Evolutionary conservation across 169 alveolate species (phyloP), one percentile per base, ranked within the genome.

Genomic region (Babesia bovis): DNA sequence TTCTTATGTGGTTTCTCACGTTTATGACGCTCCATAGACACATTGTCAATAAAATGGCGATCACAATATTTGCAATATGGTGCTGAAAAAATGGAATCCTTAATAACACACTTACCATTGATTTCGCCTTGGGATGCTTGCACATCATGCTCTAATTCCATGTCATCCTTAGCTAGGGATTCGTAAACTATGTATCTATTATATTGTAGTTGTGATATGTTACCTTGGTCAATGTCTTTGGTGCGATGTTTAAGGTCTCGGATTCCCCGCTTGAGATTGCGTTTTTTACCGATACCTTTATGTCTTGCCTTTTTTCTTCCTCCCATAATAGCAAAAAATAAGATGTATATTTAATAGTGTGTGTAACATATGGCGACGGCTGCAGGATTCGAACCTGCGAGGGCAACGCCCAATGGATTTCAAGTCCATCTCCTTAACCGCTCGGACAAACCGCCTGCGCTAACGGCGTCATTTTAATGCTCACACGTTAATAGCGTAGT

Each of bases 311-410:
- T 68, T 26, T 78, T 58, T 19, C 87, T 15, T 45, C 61, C 68
- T 12, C 77, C 55, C 87, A 79, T 79, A n/a, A n/a, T n/a, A n/a
- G n/a, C n/a, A n/a, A n/a, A n/a, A n/a, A n/a, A n/a, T n/a, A n/a
- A n/a, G n/a, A n/a, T n/a, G n/a, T n/a, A n/a, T n/a, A n/a, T n/a
- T n/a, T n/a, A n/a, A n/a, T n/a, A n/a, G n/a, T n/a, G n/a, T n/a
- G n/a, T n/a, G n/a, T n/a, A n/a, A 55, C 19, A 73, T 69, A 72
- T 44, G 19, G 45, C 97, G 97, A 93, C 97, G 94, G 94, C 95
- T 90, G 98, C 98, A 94, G 98, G 98, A 90, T 91, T 94, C 96
- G 98, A 94, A 94, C 98, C 98, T 94, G 97, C 98, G 98, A 96
- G 97, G 97, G 98, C 95, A 91, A 89, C 94, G 95, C 97, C 97